Base-by-base conservation (phyloP, 176 grass and related monocot species). In the Phoenix dactylifera region DNA sequence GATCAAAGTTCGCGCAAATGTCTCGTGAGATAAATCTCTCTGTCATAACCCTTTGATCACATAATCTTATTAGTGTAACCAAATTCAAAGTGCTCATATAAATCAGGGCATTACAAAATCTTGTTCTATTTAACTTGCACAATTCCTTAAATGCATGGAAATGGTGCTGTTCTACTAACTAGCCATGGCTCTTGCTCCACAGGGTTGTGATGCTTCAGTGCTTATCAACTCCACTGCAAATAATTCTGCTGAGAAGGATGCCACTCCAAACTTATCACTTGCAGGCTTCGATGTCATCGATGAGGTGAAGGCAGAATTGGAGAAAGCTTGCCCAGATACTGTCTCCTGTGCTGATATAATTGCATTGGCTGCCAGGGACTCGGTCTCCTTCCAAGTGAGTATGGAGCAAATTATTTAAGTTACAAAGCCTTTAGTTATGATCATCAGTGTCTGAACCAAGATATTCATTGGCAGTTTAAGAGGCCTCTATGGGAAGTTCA, bases 151-250 rank as follows among this genome's bases (percentile, higher is more conserved):
- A 10, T 39, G 4, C 32, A 39, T 39, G 32, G 6, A 39, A 28
- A 25, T 25, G 24, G 24, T 25, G 24, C 24, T 25, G 24, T 25
- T 25, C 24, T 25, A 3, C 24, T 25, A 25, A 25, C 3, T 25
- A 25, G 3, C 3, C 2, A 28, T 28, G 26, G 26, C 26, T 28
- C 26, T 28, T 28, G 26, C 26, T 35, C 32, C 32, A 59, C 22
- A 86, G 79, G 89, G 89, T 3, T 95, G 89, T 64, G 89, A 95
- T 76, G 89, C 85, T n/a, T 95, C 89, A 10, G 61, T 95, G 26
- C 78, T 95, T 57, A 12, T 89, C 15, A 80, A 95, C 54, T 83
- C 89, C 10, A 80, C 64, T 15, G 4, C 35, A 7, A 65, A 26
- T 6, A 74, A 22, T 50, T 58, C 74, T 59, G 89, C 89, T 17